A percentile compares a stretch with the other conserved stretches of the same genome.
Conservation (phyloP, 1,284 basidiomycete genomes). For the Ceratobasidium theobromae region DNA sequence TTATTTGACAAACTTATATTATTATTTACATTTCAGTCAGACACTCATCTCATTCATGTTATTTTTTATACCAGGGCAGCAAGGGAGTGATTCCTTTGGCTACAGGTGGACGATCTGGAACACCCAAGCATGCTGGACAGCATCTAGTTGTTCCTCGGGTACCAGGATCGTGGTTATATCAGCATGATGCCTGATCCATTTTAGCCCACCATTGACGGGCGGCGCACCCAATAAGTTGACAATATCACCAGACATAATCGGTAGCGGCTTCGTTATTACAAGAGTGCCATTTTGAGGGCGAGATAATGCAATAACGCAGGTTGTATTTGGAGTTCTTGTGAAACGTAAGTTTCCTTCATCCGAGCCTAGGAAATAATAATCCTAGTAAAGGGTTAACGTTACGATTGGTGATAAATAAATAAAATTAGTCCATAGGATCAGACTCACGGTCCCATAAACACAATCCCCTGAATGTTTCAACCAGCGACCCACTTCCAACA, state of each 20-base stretch:
- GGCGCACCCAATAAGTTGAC: constrained; percentile 46
- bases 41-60: too few species aligned
- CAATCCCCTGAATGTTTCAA: constrained; percentile 53
- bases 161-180: constrained; percentile 41
- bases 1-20: too few species aligned
- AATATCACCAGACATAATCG: constrained; percentile 49
- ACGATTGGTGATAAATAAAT: too few species aligned
- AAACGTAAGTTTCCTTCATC: constrained; percentile 49
- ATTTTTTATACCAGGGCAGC: too few species aligned
- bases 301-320: constrained; percentile 54
- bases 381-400: too few species aligned
- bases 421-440: neutral
- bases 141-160: constrained; percentile 40
- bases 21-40: too few species aligned
- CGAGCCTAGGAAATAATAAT: constrained; percentile 44
- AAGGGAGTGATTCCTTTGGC: too few species aligned
- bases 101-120: constrained; percentile 45
- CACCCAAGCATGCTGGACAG: constrained; percentile 48
- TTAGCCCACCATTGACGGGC: constrained; percentile 35
- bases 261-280: constrained; percentile 48
- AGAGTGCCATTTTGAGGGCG: constrained; percentile 45
- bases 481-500: constrained; percentile 56
- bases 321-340: constrained; percentile 52
- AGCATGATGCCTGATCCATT: constrained; percentile 31
- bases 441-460: constrained; percentile 54